These are phyloP conservation scores for Didymella sp. DNA, from an alignment of 2,329 filamentous ascomycete species.

Conservation along the genomic window DNA sequence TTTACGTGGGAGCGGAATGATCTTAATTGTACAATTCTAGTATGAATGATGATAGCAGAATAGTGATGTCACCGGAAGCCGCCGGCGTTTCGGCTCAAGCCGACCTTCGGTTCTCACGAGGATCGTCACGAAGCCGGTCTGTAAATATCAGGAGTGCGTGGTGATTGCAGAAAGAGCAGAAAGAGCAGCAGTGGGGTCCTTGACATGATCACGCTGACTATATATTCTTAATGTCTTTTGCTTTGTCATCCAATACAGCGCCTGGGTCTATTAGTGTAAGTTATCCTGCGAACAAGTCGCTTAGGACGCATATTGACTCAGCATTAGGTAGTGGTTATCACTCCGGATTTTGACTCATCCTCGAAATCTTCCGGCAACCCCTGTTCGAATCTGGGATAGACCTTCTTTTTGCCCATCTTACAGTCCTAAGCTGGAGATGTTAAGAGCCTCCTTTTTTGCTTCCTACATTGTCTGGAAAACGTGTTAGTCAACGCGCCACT, in stretches of 20 bases:
- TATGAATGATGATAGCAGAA: not conserved
- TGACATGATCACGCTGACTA: too few species aligned
- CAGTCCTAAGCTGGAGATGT: too few species aligned
- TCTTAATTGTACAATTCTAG: not conserved
- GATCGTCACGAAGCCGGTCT: not conserved
- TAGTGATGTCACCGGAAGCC: not conserved
- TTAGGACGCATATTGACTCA: not conserved
- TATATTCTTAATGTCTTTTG: not conserved
- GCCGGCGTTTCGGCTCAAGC: not conserved
- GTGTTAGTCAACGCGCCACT: too few species aligned
- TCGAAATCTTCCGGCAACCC: slow-evolving; percentile 35
- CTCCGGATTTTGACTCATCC: slow-evolving; percentile 33
- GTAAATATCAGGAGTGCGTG: not conserved
- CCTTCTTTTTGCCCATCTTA: slow-evolving; percentile 19
- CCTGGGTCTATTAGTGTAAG: slow-evolving; percentile 10
- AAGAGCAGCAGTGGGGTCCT: too few species aligned
- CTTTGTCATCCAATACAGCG: slow-evolving; percentile 1
- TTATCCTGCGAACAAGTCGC: not conserved
- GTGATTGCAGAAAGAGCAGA: not conserved
- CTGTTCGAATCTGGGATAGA: slow-evolving; percentile 40
- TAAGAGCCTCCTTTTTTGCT: not conserved
- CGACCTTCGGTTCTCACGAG: not conserved
- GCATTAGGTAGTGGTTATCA: slow-evolving; percentile 34
- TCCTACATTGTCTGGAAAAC: too few species aligned
- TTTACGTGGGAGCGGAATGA: not conserved